These are phyloP conservation scores for Ophiostoma tasmaniense DNA, from an alignment of 2,329 filamentous ascomycete species.

Conservation along the genomic window DNA sequence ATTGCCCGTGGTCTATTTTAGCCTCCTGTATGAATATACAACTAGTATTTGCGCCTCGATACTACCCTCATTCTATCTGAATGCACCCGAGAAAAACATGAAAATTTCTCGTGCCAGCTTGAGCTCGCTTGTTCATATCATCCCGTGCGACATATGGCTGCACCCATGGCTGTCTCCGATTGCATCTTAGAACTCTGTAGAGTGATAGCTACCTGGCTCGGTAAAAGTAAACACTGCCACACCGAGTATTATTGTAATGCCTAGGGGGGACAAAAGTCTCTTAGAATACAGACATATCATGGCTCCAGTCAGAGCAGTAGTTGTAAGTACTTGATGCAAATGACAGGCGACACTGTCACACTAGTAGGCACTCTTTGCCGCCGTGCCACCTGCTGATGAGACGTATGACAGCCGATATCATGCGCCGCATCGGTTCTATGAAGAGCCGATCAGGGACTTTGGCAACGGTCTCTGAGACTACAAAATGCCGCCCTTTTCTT, in stretches of 20 bases:
- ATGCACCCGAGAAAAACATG: not conserved
- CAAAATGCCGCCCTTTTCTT: not conserved
- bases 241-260: too few relatives aligned
- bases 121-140: not conserved
- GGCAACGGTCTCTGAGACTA: not conserved
- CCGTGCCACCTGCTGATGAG: not conserved
- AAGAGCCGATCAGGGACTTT: not conserved
- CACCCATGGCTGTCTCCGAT: too few relatives aligned
- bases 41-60: too few relatives aligned
- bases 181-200: too few relatives aligned
- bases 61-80: too few relatives aligned
- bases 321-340: not conserved
- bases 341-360: not conserved
- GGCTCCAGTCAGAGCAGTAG: not conserved
- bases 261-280: too few relatives aligned
- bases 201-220: too few relatives aligned
- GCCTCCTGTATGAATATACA: too few relatives aligned
- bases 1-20: not conserved
- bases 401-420: not conserved
- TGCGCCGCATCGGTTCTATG: not conserved
- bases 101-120: not conserved
- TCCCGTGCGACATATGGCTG: not conserved
- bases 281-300: not conserved
- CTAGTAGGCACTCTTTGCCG: not conserved
- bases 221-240: too few relatives aligned